A percentile compares a stretch with the other conserved stretches of the same genome.
Evolutionary conservation across 148 eudicot genomes (phyloP).

Genomic region (Chenopodium album): DNA sequence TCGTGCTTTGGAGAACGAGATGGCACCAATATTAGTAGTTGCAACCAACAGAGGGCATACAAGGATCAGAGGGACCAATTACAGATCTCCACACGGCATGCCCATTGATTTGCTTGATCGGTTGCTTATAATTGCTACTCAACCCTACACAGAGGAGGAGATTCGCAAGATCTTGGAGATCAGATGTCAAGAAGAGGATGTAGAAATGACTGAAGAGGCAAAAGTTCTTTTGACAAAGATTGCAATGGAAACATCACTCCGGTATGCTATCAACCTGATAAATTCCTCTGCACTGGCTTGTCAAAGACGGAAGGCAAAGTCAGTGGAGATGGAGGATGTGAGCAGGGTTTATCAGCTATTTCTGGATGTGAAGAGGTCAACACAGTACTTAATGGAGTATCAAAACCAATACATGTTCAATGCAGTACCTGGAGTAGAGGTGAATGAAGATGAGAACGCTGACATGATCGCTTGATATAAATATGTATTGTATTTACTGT

Average conservation of each 20-base stretch:
- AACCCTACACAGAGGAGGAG: constrained; percentile 86
- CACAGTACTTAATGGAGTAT: constrained; percentile 93
- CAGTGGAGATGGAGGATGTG: constrained; percentile 88
- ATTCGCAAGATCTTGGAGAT: constrained; percentile 82
- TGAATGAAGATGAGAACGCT: not conserved
- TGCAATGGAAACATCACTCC: constrained; percentile 77
- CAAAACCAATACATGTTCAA: constrained; percentile 91
- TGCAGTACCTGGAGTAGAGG: constrained; percentile 44
- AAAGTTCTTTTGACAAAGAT: constrained; percentile 77
- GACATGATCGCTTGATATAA: constrained; percentile 9
- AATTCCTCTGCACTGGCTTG: constrained; percentile 72
- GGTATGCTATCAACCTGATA: constrained; percentile 85
- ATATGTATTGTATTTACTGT: not conserved
- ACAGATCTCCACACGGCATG: constrained; percentile 91
- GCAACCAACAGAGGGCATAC: constrained; percentile 95
- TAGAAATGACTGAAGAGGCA: constrained; percentile 91
- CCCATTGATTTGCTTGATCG: constrained; percentile 93
- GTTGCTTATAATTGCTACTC: constrained; percentile 80
- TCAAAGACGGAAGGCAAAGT: constrained; percentile 74
- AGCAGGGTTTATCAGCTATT: constrained; percentile 82
- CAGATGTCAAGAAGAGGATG: constrained; percentile 89
- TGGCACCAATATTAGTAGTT: constrained; percentile 92
- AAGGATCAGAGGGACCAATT: constrained; percentile 84
- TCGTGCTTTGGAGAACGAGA: constrained; percentile 92
- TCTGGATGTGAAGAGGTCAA: constrained; percentile 92